Evolutionary conservation across 2,329 filamentous ascomycete genomes (phyloP), one percentile per base, ranked within the genome.

Genomic region (Epicoccum nigrum): DNA sequence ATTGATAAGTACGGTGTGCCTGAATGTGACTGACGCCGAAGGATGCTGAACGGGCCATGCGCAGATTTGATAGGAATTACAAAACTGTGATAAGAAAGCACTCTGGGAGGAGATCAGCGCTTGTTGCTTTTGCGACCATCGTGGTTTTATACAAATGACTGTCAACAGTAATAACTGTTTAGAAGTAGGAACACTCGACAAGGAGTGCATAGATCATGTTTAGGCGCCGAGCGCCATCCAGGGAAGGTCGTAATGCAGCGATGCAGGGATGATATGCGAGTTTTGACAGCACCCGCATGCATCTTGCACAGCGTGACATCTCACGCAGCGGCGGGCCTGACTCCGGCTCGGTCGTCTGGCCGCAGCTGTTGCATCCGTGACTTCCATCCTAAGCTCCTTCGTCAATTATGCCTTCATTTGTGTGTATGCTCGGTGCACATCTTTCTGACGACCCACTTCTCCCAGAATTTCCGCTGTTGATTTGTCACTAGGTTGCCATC

Each of bases 381-480:
- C 13, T 21, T 39, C 38, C 49, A 17, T 5, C 23, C 23, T 30
- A 13, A 21, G 28, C 16, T 8, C 28, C 19, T 20, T 12, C 32
- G 44, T 23, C 38, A 32, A 28, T 38, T 38, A 16, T 19, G 43
- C 25, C 45, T 44, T 71, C 59, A 74, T 56, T 71, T 72, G 58
- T 73, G 69, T 30, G 64, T 66, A 54, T 76, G 74, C 54, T 76
- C 72, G 16, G 67, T 69, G 68, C 80, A 83, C 19, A 51, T 50
- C 54, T 76, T 68, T 38, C 78, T 69, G 11, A 82, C 62, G 11
- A 80, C 78, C 81, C 81, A 84, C 58, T 76, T 77, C 65, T 84
- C 80, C 81, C 81, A 83, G 45, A 76, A 71, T 59, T 82, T 82
- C 43, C 81, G 75, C 59, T 82, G 79, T 28, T 67, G 60, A 54